Conservation (phyloP, 164 flowering plant species). For the Aristolochia fimbriata region DNA sequence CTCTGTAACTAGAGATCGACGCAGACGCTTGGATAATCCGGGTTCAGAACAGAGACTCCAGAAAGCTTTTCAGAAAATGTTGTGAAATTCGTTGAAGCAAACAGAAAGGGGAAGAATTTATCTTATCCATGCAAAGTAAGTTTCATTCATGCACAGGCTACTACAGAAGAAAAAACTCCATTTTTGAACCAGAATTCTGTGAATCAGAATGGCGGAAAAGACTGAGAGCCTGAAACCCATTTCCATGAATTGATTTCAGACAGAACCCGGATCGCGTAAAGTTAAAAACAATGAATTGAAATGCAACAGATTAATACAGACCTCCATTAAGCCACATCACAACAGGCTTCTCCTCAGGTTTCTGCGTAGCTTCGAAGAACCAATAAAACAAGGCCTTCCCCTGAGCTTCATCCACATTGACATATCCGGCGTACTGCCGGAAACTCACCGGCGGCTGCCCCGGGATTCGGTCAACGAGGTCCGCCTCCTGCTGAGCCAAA, state of each 20-base stretch:
- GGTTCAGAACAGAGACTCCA: no score
- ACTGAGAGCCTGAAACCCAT: no score
- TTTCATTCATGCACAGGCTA: background rate
- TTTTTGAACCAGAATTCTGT: no score
- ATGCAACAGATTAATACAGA: background rate
- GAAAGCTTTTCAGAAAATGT: no score
- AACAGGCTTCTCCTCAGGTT: constrained; percentile 37
- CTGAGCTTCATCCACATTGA: constrained; percentile 34
- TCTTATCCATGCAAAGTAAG: background rate
- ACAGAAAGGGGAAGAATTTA: background rate
- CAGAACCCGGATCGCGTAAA: no score
- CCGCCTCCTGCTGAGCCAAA: constrained; percentile 28
- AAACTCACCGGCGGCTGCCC: constrained; percentile 53
- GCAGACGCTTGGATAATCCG: no score
- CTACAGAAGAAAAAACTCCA: background rate
- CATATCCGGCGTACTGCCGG: constrained; percentile 52
- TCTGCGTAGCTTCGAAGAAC: constrained; percentile 47
- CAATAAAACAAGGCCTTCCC: constrained; percentile 66
- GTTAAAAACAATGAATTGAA: background rate
- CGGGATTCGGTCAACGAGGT: constrained; percentile 37
- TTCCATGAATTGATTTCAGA: no score
- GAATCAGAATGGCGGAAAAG: no score
- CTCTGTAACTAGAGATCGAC: no score
- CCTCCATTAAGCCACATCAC: constrained; percentile 75
- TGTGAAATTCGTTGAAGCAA: no score